Evolutionary conservation across 495 filamentous ascomycete species (phyloP).

Genomic region (Aspergillus sclerotiicarbonarius): DNA sequence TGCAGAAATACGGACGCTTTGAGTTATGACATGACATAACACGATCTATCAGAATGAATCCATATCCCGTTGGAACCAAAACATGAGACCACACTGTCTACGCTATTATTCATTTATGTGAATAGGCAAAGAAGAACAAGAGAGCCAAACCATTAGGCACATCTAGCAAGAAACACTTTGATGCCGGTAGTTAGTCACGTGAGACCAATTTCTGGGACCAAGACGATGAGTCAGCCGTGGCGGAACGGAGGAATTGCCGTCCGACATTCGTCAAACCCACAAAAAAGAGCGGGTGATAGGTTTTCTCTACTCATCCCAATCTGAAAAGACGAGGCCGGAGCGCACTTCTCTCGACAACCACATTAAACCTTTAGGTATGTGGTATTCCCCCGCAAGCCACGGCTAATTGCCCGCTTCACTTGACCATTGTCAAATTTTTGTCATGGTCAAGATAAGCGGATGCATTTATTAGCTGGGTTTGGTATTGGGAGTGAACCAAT

Average conservation of each 20-base stretch:
- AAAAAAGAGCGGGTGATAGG: conserved; percentile 18
- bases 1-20: too few relatives aligned
- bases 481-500: conserved; percentile 2
- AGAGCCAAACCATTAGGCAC: too few relatives aligned
- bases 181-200: too few relatives aligned
- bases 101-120: too few relatives aligned
- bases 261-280: conserved; percentile 27
- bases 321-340: conserved; percentile 34
- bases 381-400: background rate
- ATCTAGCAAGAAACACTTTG: too few relatives aligned
- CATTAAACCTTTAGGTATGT: conserved; percentile 20
- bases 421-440: background rate
- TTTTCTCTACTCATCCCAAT: conserved; percentile 18
- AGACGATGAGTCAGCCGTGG: conserved; percentile 12
- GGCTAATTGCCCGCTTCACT: conserved; percentile 1
- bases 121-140: too few relatives aligned
- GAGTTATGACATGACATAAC: too few relatives aligned
- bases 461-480: conserved; percentile 3
- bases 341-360: conserved; percentile 30
- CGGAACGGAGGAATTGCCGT: conserved; percentile 17
- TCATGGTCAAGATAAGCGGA: background rate
- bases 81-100: too few relatives aligned
- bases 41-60: too few relatives aligned
- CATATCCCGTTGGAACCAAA: too few relatives aligned
- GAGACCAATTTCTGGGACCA: too few relatives aligned